Base-by-base conservation (phyloP, 2,329 filamentous ascomycete species). In the Cylindrodendrum hubeiense region DNA sequence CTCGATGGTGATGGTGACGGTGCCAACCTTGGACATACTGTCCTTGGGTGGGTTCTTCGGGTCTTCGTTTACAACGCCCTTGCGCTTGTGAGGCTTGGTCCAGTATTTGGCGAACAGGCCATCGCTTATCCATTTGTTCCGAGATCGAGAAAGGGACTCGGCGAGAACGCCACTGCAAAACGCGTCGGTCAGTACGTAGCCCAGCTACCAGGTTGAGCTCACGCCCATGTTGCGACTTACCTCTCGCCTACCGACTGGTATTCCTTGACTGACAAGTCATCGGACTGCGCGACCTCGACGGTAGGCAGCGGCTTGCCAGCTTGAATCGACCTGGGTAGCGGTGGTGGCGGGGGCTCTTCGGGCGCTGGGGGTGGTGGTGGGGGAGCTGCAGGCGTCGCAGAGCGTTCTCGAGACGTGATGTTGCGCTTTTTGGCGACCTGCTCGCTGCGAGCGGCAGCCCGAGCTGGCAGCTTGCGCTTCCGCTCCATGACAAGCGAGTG, bases 31-130 rank as follows among this genome's bases (percentile, higher is more conserved):
- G 68, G 86, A 83, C 89, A 94, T 93, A 67, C 86, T 89, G 49
- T 93, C 87, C 78, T 92, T 90, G 67, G 90, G 81, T 2, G 90
- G 90, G 72, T 93, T 92, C 70, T 89, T 89, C 6, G 86, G 83
- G 55, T 90, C 87, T 71, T 91, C 90, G 59, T 86, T 85, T 24
- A 89, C 78, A 3, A 87, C 86, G 46, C 90, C 89, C 77, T 91
- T 93, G 67, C 87, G 87, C 79, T 91, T 92, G 61, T 80, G 78
- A 3, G 91, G 91, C 75, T 94, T 94, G 9, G 89, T 87, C 91
- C 91, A 94, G 78, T 92, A 94, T 73, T 89, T 91, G 71, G 93
- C 90, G 71, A 94, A 93, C 51, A 94, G 85, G 30, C 91, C 90
- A 70, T 91, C 89, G 74, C 83, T 86, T 24, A 91, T 86, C 91